phyloP scores from a whole-genome alignment of 768 basidiomycete genomes.

The Termitomyces sp. region DNA sequence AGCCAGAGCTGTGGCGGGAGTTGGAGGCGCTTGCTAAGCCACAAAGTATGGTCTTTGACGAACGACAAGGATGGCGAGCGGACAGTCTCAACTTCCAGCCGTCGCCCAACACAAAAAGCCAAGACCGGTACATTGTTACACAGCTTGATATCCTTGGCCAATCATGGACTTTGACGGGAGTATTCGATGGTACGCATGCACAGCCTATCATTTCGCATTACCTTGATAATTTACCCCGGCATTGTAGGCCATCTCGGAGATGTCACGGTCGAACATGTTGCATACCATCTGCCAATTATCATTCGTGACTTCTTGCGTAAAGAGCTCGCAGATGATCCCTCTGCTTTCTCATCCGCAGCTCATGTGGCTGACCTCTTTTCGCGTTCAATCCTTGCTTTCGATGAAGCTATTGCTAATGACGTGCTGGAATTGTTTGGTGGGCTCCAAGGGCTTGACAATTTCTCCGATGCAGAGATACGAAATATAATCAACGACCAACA shows the following conservation, averaged over 20 bases:
- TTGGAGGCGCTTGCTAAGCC: constrained; percentile 47
- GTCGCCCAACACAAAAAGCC: constrained; percentile 44
- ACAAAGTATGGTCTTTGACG: constrained; percentile 34
- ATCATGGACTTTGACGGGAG: constrained; percentile 60
- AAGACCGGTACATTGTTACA: constrained; percentile 60
- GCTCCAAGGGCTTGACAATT: constrained; percentile 39
- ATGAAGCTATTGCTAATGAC: constrained; percentile 63
- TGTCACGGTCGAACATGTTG: constrained; percentile 63
- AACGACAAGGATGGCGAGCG: constrained; percentile 30
- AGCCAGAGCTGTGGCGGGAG: constrained; percentile 48
- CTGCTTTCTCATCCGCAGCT: constrained; percentile 35
- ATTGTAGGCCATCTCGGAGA: constrained; percentile 59
- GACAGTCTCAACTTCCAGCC: constrained; percentile 69
- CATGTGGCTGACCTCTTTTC: constrained; percentile 52
- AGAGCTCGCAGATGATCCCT: constrained; percentile 32
- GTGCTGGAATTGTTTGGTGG: constrained; percentile 60
- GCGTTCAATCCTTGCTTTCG: constrained; percentile 54
- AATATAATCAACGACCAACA: constrained; percentile 60
- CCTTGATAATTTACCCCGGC: constrained; percentile 6
- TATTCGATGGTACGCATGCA: constrained; percentile 55
- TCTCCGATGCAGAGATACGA: constrained; percentile 52
- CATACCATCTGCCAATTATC: constrained; percentile 63
- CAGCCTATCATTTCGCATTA: constrained; percentile 1
- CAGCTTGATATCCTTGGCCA: constrained; percentile 50
- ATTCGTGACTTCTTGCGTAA: constrained; percentile 51